These are phyloP conservation scores for Conticribra weissflogii DNA, from an alignment of 108 stramenopile species.

Conservation along the genomic window DNA sequence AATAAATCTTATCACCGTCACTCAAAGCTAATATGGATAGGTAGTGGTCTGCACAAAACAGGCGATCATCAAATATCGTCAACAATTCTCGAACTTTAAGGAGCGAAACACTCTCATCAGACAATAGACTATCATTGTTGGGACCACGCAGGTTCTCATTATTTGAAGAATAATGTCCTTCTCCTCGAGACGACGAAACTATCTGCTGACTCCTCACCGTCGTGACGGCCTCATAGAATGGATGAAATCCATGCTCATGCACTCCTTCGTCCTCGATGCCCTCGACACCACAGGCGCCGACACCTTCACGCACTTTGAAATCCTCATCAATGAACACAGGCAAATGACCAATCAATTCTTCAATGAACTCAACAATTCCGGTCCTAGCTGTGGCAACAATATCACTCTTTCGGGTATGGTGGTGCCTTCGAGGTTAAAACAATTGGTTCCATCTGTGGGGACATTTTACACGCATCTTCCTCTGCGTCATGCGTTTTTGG, in stretches of 20 bases:
- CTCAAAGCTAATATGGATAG: too few species aligned
- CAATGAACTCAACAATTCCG: slow-evolving; percentile 14
- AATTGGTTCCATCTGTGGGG: slow-evolving; percentile 87
- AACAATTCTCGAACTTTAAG: too few species aligned
- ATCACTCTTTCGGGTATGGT: slow-evolving; percentile 12
- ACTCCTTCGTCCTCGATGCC: slow-evolving; percentile 87
- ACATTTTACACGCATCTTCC: slow-evolving; percentile 88
- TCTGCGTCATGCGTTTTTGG: slow-evolving; percentile 76
- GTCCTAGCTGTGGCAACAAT: slow-evolving; percentile 18
- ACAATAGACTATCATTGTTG: too few species aligned
- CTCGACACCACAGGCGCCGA: slow-evolving; percentile 83
- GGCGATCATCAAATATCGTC: too few species aligned
- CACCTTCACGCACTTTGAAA: slow-evolving; percentile 89
- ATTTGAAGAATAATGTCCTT: slow-evolving; percentile 86
- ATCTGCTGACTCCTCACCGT: slow-evolving; percentile 86
- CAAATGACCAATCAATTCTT: slow-evolving; percentile 43
- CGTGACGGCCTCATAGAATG: slow-evolving; percentile 93
- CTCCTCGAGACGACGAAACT: slow-evolving; percentile 87
- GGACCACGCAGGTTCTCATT: too few species aligned
- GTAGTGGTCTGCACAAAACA: too few species aligned
- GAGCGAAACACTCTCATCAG: too few species aligned
- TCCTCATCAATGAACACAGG: slow-evolving; percentile 90
- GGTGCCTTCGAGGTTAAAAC: slow-evolving; percentile 58
- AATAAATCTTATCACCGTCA: too few species aligned
- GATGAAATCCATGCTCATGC: slow-evolving; percentile 94